Evolutionary conservation across 305 asterid genomes (phyloP), one percentile per base, ranked within the genome.

Genomic region (Plantago rigida): DNA sequence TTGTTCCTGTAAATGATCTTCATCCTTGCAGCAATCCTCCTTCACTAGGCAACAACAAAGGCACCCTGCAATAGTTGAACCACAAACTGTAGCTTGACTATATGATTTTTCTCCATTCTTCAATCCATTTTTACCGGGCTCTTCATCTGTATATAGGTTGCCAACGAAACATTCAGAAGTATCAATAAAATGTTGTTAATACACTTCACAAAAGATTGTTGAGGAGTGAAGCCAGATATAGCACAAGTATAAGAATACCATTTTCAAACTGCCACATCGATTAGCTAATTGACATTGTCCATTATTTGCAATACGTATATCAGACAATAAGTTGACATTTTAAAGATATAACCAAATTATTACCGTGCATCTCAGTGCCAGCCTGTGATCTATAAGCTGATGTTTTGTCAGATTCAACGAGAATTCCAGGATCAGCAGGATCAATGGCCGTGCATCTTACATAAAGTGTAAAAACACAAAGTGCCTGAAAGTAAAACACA

Each of bases 351-450:
- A 28, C 62, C 64, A 28, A 52, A 52, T 62, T n/a, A 65, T 77
- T 69, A 92, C 97, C 94, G 65, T 84, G 86, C 50, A 78, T 68
- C 62, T 86, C 95, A 39, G 89, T 68, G 52, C 78, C 89, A 66
- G 69, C 76, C 47, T 85, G 94, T 9, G 96, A 85, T 53, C 78
- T 66, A 49, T 77, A 65, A 52, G 77, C 68, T 10, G 94, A 77
- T 45, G 81, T 65, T 76, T 79, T 77, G 63, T 86, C 89, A 54
- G 77, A 77, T 69, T 83, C 97, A 51, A 78, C 49, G 53, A 92
- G 82, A 77, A 92, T 84, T 52, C 97, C 99, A 8, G 95, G 96
- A 79, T 92, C 97, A 69, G 95, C 96, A 39, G 97, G 97, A 79
- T 92, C 94, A 63, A 88, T 92, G 65, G 89, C 94, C 51, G 99